A percentile compares a stretch with the other conserved stretches of the same genome.
Evolutionary conservation across 1,139 yeast species (phyloP).

Genomic region (Yamadazyma membranifaciens): DNA sequence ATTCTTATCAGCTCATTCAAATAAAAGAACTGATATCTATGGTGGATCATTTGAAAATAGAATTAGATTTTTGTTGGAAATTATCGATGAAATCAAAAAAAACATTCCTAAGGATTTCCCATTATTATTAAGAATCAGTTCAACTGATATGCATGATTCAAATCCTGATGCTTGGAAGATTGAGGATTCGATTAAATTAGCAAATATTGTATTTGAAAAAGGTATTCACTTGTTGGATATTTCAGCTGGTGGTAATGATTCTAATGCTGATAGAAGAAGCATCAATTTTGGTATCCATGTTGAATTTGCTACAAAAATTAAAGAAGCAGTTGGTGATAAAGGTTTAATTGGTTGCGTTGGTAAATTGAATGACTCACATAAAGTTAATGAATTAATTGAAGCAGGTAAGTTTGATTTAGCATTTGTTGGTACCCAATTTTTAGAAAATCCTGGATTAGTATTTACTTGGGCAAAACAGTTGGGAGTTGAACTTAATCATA

Average conservation of each 20-base stretch:
- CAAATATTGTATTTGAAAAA: slow-evolving; percentile 35
- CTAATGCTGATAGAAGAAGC: slow-evolving; percentile 28
- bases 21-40: slow-evolving; percentile 49
- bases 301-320: slow-evolving; percentile 40
- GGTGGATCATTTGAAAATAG: slow-evolving; percentile 66
- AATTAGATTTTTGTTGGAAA: slow-evolving; percentile 55
- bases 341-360: slow-evolving; percentile 49
- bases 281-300: slow-evolving; percentile 25
- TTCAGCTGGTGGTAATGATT: slow-evolving; percentile 53
- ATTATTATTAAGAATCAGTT: slow-evolving; percentile 45
- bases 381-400: slow-evolving; percentile 40
- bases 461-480: slow-evolving; percentile 50
- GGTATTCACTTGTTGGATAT: slow-evolving; percentile 56
- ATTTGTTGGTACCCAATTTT: slow-evolving; percentile 43
- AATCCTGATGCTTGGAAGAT: slow-evolving; percentile 44
- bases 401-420: slow-evolving; percentile 45
- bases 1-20: slow-evolving; percentile 36
- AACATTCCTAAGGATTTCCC: slow-evolving; percentile 36
- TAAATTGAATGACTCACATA: slow-evolving; percentile 28
- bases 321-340: slow-evolving; percentile 41
- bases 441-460: slow-evolving; percentile 49
- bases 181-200: slow-evolving; percentile 45
- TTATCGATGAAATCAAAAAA: slow-evolving; percentile 47
- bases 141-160: slow-evolving; percentile 32
- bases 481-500: slow-evolving; percentile 36